Conservation (phyloP, 1,284 basidiomycete species). For the Fomitopsis betulina region DNA sequence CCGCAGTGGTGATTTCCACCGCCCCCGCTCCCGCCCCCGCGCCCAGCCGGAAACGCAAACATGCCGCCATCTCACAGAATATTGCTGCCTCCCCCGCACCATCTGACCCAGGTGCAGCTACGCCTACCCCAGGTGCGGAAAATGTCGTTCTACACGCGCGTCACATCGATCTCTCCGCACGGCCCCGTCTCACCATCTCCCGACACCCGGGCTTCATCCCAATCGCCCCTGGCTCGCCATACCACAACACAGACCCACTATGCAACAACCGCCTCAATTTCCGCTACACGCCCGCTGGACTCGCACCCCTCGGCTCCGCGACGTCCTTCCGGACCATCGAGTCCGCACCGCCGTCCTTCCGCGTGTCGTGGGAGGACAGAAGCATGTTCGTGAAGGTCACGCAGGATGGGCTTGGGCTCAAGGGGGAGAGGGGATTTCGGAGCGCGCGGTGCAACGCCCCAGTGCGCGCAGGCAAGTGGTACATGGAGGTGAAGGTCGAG, state of each 20-base stretch:
- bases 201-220: conserved; percentile 65
- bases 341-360: conserved; percentile 58
- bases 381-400: conserved; percentile 78
- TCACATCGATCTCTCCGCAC: conserved; percentile 57
- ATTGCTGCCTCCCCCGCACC: conserved; percentile 43
- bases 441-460: conserved; percentile 89
- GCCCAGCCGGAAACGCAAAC: conserved; percentile 36
- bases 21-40: conserved; percentile 10
- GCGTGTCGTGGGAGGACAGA: conserved; percentile 87
- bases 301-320: conserved; percentile 54
- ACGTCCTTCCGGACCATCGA: conserved; percentile 77
- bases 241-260: conserved; percentile 62
- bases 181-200: conserved; percentile 65
- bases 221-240: conserved; percentile 48
- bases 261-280: conserved; percentile 74
- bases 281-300: conserved; percentile 79
- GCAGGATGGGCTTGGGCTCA: conserved; percentile 72
- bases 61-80: conserved; percentile 26
- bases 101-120: conserved; percentile 31
- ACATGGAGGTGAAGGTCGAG: conserved; percentile 84
- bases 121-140: conserved; percentile 22
- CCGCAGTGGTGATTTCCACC: conserved; percentile 22
- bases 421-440: conserved; percentile 87
- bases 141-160: conserved; percentile 50
- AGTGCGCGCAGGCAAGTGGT: conserved; percentile 90